A percentile compares a stretch with the other conserved stretches of the same genome.
phyloP scores from a whole-genome alignment of 73 alveolate species.

The Durusdinium trenchii region DNA sequence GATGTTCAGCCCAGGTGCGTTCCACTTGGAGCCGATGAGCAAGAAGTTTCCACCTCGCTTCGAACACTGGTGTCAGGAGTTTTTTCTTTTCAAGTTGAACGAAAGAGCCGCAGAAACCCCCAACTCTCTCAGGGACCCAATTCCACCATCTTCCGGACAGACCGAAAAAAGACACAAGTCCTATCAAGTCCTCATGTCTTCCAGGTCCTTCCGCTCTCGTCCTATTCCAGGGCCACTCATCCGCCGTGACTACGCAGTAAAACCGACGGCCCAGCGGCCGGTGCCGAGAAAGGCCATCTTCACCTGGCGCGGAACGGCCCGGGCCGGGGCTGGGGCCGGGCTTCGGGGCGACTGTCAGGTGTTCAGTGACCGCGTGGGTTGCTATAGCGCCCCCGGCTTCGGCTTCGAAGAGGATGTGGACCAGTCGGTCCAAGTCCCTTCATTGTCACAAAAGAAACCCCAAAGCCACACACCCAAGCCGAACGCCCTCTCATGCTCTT shows the following conservation, averaged over 20 bases:
- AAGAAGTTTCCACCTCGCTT: constrained; percentile 1
- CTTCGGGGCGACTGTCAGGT: not conserved
- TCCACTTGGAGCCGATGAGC: constrained; percentile 36
- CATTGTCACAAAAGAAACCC: not conserved
- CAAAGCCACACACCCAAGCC: not conserved
- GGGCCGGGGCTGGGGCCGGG: not conserved
- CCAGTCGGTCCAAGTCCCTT: not conserved
- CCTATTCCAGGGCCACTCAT: too few species aligned
- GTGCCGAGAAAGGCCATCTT: not conserved
- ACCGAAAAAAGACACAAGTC: not conserved
- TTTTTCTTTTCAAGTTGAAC: not conserved
- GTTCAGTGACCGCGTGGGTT: not conserved
- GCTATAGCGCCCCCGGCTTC: not conserved
- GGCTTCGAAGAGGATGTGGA: not conserved
- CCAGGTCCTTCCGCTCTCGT: too few species aligned
- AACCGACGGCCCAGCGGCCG: too few species aligned
- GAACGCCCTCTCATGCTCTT: not conserved
- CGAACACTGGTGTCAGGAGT: not conserved
- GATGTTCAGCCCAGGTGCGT: not conserved
- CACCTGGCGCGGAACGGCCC: not conserved
- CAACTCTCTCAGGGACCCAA: not conserved
- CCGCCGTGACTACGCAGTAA: too few species aligned
- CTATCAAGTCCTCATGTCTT: too few species aligned
- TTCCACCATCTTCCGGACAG: not conserved
- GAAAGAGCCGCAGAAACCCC: not conserved